These are phyloP conservation scores for Cryphonectria japonica DNA, from an alignment of 2,329 filamentous ascomycete genomes.

Conservation along the genomic window DNA sequence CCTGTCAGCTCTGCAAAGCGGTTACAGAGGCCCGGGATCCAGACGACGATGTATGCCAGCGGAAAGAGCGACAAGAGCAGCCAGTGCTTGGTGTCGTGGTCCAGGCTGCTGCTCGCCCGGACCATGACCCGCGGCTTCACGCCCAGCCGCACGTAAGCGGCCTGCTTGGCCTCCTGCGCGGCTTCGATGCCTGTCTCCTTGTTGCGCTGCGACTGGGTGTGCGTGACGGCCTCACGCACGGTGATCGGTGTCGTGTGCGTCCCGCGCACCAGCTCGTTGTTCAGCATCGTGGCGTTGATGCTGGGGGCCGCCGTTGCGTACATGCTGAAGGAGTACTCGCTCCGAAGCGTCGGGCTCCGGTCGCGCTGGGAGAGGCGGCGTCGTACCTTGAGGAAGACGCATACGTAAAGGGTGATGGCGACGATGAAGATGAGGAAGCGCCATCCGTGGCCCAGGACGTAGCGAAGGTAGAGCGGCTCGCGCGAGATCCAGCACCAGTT, in stretches of 20 bases:
- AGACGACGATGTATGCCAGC: constrained; percentile 23
- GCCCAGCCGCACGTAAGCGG: constrained; percentile 18
- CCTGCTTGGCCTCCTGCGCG: constrained; percentile 23
- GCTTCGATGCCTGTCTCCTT: constrained; percentile 22
- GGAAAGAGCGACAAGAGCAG: constrained; percentile 25
- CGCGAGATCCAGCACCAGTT: constrained; percentile 29
- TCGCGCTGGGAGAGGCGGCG: constrained; percentile 23
- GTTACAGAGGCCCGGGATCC: constrained; percentile 24
- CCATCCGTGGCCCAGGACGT: constrained; percentile 26
- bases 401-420: constrained; percentile 16
- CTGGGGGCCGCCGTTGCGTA: constrained; percentile 13
- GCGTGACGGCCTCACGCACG: constrained; percentile 21
- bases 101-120: constrained; percentile 22
- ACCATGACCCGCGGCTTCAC: constrained; percentile 23
- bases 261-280: constrained; percentile 26
- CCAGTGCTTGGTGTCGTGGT: constrained; percentile 26
- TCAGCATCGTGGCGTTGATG: constrained; percentile 20
- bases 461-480: constrained; percentile 24
- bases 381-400: constrained; percentile 22
- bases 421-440: constrained; percentile 23
- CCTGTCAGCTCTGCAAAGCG: constrained; percentile 21
- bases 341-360: constrained; percentile 8
- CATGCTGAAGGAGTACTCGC: constrained; percentile 25
- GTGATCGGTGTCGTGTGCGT: constrained; percentile 18
- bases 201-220: constrained; percentile 17